Evolutionary conservation across 2,329 filamentous ascomycete genomes (phyloP), one percentile per base, ranked within the genome.

Genomic region (Exophiala calicioides): DNA sequence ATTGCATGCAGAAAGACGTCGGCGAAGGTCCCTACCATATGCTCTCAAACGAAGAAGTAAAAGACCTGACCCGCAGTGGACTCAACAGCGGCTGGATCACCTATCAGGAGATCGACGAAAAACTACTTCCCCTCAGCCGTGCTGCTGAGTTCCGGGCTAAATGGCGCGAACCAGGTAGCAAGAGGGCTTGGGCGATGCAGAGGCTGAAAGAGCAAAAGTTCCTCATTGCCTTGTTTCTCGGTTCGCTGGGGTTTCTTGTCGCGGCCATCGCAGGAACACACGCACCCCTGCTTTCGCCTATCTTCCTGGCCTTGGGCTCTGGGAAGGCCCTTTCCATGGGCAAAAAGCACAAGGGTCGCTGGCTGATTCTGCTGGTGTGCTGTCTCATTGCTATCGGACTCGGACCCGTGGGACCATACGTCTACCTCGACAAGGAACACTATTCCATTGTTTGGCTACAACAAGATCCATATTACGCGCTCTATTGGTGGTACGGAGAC

Each of bases 1-100:
- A 32, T 19, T 44, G 47, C 18, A 56, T 56, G 38, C 29, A 43
- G 3, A 32, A 36, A 38, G 43, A 53, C 15, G 19, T 55, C 4
- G 46, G 35, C 18, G 45, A 47, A 16, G 34, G 42, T 5, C 26
- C 31, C n/a, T 23, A 20, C 1, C 47, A 54, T 16, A 46, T 47
- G 36, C 35, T 45, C 12, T 38, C 41, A 8, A 50, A 54, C 31
- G 13, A 5, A 10, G 36, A 51, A 16, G 15, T 54, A 2, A 21
- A 46, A 10, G 16, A 36, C 3, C 23, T 36, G 20, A 44, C 44
- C 29, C 46, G 46, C 23, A 27, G 19, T 9, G 46, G 29, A 10
- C 26, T 44, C 18, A 33, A 44, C 8, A 40, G 46, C n/a, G 46
- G 46, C 15, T 18, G 27, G 15, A 49, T 49, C 15, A 34, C 39